A percentile compares a stretch with the other conserved stretches of the same genome.
These are phyloP conservation scores for Cotoneaster glaucophyllus DNA, from an alignment of 306 rosid species.

Conservation along the genomic window DNA sequence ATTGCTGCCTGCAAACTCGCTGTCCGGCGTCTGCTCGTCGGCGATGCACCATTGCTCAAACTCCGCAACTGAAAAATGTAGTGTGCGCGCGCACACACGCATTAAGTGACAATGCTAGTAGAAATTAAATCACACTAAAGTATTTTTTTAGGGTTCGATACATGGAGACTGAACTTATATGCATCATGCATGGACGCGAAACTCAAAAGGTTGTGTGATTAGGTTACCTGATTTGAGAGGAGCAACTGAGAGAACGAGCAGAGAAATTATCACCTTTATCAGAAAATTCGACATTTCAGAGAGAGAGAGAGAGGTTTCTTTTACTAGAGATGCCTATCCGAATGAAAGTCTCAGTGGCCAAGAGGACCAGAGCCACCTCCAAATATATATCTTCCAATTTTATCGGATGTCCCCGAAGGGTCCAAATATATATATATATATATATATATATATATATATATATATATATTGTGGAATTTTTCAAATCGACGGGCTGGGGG, in stretches of 20 bases:
- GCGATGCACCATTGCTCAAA: constrained; percentile 76
- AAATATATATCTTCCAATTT: too few relatives aligned
- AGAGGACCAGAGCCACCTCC: neutral
- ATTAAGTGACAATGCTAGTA: neutral
- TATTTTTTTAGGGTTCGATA: neutral
- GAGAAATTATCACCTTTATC: constrained; percentile 27
- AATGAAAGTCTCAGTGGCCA: neutral
- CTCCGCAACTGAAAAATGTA: constrained; percentile 31
- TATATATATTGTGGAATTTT: too few relatives aligned
- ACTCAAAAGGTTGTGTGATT: neutral
- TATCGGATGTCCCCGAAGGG: too few relatives aligned
- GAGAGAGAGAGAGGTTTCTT: constrained; percentile 10
- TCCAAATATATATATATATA: neutral
- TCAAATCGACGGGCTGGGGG: too few relatives aligned
- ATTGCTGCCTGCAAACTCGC: constrained; percentile 65
- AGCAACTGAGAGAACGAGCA: constrained; percentile 41
- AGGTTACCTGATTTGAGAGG: constrained; percentile 47
- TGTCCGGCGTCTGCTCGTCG: constrained; percentile 60
- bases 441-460: neutral
- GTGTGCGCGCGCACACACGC: neutral
- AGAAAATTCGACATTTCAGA: constrained; percentile 34
- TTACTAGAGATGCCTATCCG: neutral
- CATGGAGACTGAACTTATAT: neutral
- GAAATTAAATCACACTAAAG: too few relatives aligned
- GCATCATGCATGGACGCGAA: neutral